Evolutionary conservation across 2,329 filamentous ascomycete genomes (phyloP).

Genomic region (Dendryphion nanum): DNA sequence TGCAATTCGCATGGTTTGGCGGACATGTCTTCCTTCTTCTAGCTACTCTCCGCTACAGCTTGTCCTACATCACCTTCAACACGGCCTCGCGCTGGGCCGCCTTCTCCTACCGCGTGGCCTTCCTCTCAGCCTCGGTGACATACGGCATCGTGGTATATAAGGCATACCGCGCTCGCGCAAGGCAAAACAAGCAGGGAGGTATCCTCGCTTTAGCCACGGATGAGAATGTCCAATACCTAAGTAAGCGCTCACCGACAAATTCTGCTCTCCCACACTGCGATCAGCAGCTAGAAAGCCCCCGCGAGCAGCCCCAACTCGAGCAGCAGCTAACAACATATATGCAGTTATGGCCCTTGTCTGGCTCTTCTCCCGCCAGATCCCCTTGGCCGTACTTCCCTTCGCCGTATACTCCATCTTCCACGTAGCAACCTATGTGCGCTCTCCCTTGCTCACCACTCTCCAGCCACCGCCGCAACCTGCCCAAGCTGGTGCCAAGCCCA

Average conservation of each 20-base stretch:
- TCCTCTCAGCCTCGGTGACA: slow-evolving; percentile 82
- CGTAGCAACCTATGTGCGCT: slow-evolving; percentile 92
- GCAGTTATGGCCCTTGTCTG: slow-evolving; percentile 90
- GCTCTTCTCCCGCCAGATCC: slow-evolving; percentile 87
- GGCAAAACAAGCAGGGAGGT: slow-evolving; percentile 67
- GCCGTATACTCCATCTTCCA: slow-evolving; percentile 98
- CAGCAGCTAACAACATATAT: slow-evolving; percentile 14
- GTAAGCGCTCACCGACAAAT: too few species aligned
- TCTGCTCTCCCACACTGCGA: too few species aligned
- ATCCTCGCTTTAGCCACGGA: slow-evolving; percentile 70
- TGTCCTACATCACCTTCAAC: slow-evolving; percentile 90
- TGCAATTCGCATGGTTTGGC: slow-evolving; percentile 74
- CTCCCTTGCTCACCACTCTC: slow-evolving; percentile 86
- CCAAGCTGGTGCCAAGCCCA: slow-evolving; percentile 54
- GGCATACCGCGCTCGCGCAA: slow-evolving; percentile 82
- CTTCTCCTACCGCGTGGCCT: slow-evolving; percentile 86
- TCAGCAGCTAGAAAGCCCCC: slow-evolving; percentile 14
- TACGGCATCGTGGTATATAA: slow-evolving; percentile 99
- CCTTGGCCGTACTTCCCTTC: slow-evolving; percentile 89
- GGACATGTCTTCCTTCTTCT: slow-evolving; percentile 87
- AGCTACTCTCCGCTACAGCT: slow-evolving; percentile 74
- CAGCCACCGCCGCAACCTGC: slow-evolving; percentile 61
- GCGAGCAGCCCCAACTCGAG: slow-evolving; percentile 3
- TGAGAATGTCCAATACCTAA: slow-evolving; percentile 96
- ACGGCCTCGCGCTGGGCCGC: slow-evolving; percentile 73